phyloP scores from a whole-genome alignment of 768 basidiomycete genomes.

The Lentinula lateritia region DNA sequence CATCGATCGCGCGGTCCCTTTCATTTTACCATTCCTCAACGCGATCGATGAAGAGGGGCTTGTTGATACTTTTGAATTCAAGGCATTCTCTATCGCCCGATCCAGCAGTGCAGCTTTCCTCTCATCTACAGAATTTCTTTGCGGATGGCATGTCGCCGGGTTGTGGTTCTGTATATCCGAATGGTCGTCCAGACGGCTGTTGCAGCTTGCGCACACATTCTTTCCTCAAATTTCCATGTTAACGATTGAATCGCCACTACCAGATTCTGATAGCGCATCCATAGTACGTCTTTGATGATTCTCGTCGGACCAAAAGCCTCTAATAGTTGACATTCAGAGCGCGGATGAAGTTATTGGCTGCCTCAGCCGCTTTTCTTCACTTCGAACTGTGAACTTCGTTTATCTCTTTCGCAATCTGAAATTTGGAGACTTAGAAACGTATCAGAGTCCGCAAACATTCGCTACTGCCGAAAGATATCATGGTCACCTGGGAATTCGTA shows the following conservation, averaged over 20 bases:
- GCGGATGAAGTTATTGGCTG: not conserved
- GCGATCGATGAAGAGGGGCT: not conserved
- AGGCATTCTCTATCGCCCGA: not conserved
- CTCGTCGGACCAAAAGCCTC: too few relatives aligned
- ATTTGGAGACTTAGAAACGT: not conserved
- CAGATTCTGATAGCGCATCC: not conserved
- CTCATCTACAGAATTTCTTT: not conserved
- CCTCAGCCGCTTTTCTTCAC: not conserved
- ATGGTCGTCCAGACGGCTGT: not conserved
- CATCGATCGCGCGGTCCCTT: not conserved
- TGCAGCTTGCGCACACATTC: not conserved
- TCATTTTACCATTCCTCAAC: not conserved
- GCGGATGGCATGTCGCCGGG: not conserved
- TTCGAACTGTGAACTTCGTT: not conserved
- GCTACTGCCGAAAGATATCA: not conserved
- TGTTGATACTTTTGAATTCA: not conserved
- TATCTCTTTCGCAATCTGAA: not conserved
- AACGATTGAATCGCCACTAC: not conserved
- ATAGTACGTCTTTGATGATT: not conserved
- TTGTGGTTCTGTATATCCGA: slow-evolving; percentile 1
- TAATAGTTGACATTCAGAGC: not conserved
- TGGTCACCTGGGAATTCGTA: not conserved
- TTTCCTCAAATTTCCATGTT: not conserved
- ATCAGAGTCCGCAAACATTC: not conserved
- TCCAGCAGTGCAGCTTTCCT: not conserved